A percentile compares a stretch with the other conserved stretches of the same genome.
Conservation (phyloP, 805 yeast species). For the Teunomyces lycoperdinae region DNA sequence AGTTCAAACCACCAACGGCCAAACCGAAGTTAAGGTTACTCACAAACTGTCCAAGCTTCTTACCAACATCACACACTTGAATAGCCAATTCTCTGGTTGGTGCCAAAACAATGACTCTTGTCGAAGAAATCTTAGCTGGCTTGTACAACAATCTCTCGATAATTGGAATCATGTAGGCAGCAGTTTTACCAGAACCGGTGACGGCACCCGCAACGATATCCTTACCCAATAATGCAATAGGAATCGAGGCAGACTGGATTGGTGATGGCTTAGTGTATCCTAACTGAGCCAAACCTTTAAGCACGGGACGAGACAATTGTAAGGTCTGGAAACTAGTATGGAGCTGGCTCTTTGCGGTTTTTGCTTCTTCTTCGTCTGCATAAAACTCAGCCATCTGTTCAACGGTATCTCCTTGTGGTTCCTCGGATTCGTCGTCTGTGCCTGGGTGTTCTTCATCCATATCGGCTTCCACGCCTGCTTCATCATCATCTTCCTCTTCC, state of each 20-base stretch:
- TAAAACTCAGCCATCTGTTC: slow-evolving; percentile 82
- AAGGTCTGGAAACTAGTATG: slow-evolving; percentile 72
- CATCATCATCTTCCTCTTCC: slow-evolving; percentile 22
- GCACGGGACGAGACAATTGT: slow-evolving; percentile 83
- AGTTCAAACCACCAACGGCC: slow-evolving; percentile 97
- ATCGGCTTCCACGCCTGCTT: slow-evolving; percentile 28
- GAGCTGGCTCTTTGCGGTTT: slow-evolving; percentile 43
- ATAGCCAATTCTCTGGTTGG: slow-evolving; percentile 98
- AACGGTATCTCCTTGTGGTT: slow-evolving; percentile 56
- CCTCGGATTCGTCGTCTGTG: slow-evolving; percentile 23
- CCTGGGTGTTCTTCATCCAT: slow-evolving; percentile 30
- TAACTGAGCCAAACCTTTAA: slow-evolving; percentile 75
- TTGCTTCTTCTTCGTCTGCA: slow-evolving; percentile 54
- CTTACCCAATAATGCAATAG: slow-evolving; percentile 88
- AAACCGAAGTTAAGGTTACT: slow-evolving; percentile 80
- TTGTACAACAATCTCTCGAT: slow-evolving; percentile 88
- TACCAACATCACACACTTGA: slow-evolving; percentile 93
- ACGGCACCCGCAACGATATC: slow-evolving; percentile 99
- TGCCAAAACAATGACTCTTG: slow-evolving; percentile 85
- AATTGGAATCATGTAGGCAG: slow-evolving; percentile 95
- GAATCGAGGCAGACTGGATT: slow-evolving; percentile 90
- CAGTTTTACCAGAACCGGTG: slow-evolving; percentile 99
- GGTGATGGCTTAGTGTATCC: slow-evolving; percentile 92
- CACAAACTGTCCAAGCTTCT: slow-evolving; percentile 74
- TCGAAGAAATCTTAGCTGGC: slow-evolving; percentile 80